Evolutionary conservation across 2,329 filamentous ascomycete genomes (phyloP), one percentile per base, ranked within the genome.

Genomic region (Thielaviopsis musarum): DNA sequence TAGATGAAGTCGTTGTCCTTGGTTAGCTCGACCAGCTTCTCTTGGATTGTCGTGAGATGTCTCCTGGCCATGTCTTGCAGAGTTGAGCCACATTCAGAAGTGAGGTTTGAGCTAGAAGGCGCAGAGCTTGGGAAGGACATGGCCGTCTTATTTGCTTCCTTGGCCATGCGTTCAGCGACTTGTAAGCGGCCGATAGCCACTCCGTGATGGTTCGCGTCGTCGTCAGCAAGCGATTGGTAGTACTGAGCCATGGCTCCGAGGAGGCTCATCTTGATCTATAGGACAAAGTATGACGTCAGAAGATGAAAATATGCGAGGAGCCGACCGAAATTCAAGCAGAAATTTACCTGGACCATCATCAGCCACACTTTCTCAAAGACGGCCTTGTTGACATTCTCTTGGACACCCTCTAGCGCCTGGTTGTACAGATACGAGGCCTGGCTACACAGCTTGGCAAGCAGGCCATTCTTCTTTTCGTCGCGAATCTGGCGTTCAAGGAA

Each of bases 1-100:
- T 98, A 98, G 69, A 98, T 95, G 70, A 93, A 97, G 69, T 98
- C 93, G 65, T 98, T 98, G 70, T 98, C 93, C 67, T 95, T 95
- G 65, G 80, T 77, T 56, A 91, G 78, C 62, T 88, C 84, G 19
- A 76, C 75, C 22, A 95, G 74, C 69, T 87, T 91, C 63, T 91
- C 87, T 68, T 95, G 87, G 2, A 95, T 85, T 34, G 82, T 85
- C 0, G 86, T 77, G 28, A 87, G 72, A 66, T 97, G 91, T 62
- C 90, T 82, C 69, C 89, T 95, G 17, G 88, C 84, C 64, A 95
- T 80, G 38, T 95, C 90, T n/a, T 81, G 75, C 41, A 98, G 73
- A 57, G 83, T 77, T 0, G 77, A 67, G 0, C 88, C 87, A 2
- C 88, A 87, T 62, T 98, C 93, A 0, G 87, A 81, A 41, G 81